A percentile compares a stretch with the other conserved stretches of the same genome.
These are phyloP conservation scores for Heliamphora pulchella DNA, from an alignment of 179 eudicot species.

Conservation along the genomic window DNA sequence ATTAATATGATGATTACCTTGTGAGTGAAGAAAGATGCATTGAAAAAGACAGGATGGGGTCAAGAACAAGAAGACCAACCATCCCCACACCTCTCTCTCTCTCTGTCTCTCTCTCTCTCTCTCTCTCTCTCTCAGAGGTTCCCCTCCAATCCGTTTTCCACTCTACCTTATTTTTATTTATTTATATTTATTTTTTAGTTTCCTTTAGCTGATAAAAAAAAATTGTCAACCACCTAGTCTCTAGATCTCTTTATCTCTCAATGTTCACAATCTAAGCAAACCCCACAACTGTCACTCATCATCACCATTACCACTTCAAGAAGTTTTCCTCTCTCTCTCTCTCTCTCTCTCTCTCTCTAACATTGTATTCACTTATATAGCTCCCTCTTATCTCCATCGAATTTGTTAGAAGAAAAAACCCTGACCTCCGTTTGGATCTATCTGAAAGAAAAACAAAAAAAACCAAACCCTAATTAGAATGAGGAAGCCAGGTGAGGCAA, in stretches of 20 bases:
- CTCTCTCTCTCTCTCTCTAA: conserved; percentile 13
- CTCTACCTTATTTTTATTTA: conserved; percentile 11
- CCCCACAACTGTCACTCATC: conserved; percentile 20
- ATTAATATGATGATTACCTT: conserved; percentile 42
- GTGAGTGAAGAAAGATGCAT: conserved; percentile 46
- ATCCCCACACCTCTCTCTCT: conserved; percentile 18
- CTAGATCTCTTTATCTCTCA: conserved; percentile 14
- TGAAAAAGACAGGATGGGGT: conserved; percentile 28
- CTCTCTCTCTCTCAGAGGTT: no score
- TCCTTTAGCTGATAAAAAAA: no score
- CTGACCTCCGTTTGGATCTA: background rate
- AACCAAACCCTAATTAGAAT: conserved; percentile 2
- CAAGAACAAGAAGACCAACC: conserved; percentile 40
- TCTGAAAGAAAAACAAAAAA: background rate
- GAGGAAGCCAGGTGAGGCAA: conserved; percentile 36
- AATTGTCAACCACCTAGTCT: conserved; percentile 6
- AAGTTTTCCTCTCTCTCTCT: conserved; percentile 13
- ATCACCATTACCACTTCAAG: conserved; percentile 14
- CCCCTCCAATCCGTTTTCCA: conserved; percentile 18
- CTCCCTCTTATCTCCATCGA: conserved; percentile 27
- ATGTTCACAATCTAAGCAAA: conserved; percentile 13
- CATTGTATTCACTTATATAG: conserved; percentile 17
- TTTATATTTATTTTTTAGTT: no score
- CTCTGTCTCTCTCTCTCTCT: conserved; percentile 11
- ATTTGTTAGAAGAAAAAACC: conserved; percentile 18